Evolutionary conservation across 371 early-diverging fungal species (phyloP).

Genomic region (Mortierella sp.): DNA sequence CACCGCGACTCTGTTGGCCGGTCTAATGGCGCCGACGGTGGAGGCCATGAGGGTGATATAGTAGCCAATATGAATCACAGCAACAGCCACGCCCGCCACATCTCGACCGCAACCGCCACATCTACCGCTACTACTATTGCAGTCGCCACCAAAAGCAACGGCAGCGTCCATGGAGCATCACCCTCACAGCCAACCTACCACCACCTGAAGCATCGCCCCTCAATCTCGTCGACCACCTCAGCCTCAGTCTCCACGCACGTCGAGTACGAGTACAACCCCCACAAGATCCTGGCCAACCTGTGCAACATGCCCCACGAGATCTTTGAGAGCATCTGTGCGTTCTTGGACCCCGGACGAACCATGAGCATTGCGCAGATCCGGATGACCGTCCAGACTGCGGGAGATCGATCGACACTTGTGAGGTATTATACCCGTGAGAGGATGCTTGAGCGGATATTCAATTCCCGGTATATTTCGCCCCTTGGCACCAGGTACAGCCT

Average conservation of each 20-base stretch:
- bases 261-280: slow-evolving; percentile 41
- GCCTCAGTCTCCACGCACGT: neutral
- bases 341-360: slow-evolving; percentile 50
- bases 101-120: neutral
- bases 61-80: slow-evolving; percentile 36
- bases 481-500: slow-evolving; percentile 50
- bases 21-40: slow-evolving; percentile 42
- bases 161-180: slow-evolving; percentile 6
- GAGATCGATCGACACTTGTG: slow-evolving; percentile 38
- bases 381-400: slow-evolving; percentile 42
- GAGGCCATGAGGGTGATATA: slow-evolving; percentile 25
- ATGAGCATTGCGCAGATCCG: slow-evolving; percentile 57
- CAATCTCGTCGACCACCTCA: slow-evolving; percentile 25
- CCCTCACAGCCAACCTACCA: neutral
- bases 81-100: slow-evolving; percentile 25
- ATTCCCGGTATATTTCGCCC: slow-evolving; percentile 53
- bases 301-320: slow-evolving; percentile 56
- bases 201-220: slow-evolving; percentile 14
- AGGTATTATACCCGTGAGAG: slow-evolving; percentile 48
- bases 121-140: neutral
- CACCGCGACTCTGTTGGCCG: neutral
- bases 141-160: slow-evolving; percentile 17
- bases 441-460: slow-evolving; percentile 55
- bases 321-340: slow-evolving; percentile 56
- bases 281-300: slow-evolving; percentile 52